Base-by-base conservation (phyloP, 768 basidiomycete species). In the Amyloporia xantha region DNA sequence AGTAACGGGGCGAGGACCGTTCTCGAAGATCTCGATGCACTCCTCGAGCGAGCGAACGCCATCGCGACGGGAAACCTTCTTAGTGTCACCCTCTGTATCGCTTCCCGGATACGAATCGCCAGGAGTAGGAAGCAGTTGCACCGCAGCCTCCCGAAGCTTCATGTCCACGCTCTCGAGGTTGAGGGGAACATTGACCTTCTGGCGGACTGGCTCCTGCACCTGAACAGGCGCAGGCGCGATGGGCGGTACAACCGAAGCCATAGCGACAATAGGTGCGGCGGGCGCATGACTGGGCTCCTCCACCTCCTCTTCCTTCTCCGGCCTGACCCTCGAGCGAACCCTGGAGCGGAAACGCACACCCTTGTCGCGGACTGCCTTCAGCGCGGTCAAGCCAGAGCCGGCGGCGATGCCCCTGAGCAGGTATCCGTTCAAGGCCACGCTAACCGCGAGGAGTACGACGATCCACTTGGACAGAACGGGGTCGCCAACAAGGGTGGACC, bases 381-480 rank as follows among this genome's bases (percentile, higher is more conserved):
- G 39, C n/a, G 51, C 44, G 2, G 66, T 55, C 12, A 66, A 60
- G 2, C 66, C 65, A 15, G 62, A 65, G 17, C 67, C 83, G 10
- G 79, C 79, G 0, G 82, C 84, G 37, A 89, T 85, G 3, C 86
- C 87, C 66, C 91, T 94, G 50, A 99, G 77, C 13, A 97, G 74
- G 62, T 91, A 97, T 3, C 93, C 94, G 54, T 99, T 99, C 49
- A 99, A 73, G 48, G 84, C 78, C 50, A 97, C 86, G 51, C 85
- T 88, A 51, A 95, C 76, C 2, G 82, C 86, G 20, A 99, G 79
- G 13, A 88, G 74, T 48, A 90, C 75, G 42, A 97, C 89, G 62
- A 98, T 93, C 87, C 91, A 94, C 70, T 98, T 98, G 59, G 81
- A 84, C 53, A 98, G 69, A 44, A 97, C 79, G 1, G 95, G 95